Percentiles rank a stretch among this genome's conserved stretches.
These are phyloP conservation scores for Cryphonectria parasitica DNA, from an alignment of 2,329 filamentous ascomycete species.

Conservation along the genomic window DNA sequence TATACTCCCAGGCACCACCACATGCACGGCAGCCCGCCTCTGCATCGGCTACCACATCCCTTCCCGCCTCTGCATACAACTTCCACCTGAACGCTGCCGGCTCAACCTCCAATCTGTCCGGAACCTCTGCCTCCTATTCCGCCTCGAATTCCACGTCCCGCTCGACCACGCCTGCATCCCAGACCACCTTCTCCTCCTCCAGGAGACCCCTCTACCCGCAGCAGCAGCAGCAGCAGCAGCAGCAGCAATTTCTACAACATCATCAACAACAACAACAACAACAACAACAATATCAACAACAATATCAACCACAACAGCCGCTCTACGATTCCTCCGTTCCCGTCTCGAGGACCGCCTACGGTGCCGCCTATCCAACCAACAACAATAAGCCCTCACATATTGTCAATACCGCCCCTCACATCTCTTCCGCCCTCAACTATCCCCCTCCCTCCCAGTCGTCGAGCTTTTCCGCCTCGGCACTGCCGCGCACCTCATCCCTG, in stretches of 20 bases:
- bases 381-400: constrained; percentile 23
- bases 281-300: background rate
- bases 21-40: constrained; percentile 22
- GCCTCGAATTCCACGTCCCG: constrained; percentile 24
- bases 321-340: constrained; percentile 19
- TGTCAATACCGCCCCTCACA: constrained; percentile 24
- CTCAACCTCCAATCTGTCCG: constrained; percentile 17
- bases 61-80: constrained; percentile 29
- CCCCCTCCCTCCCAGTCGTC: constrained; percentile 33
- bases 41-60: constrained; percentile 20
- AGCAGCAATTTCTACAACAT: background rate
- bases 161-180: constrained; percentile 26
- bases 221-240: constrained; percentile 13
- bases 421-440: constrained; percentile 30
- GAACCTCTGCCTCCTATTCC: constrained; percentile 15
- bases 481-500: constrained; percentile 49
- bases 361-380: constrained; percentile 18
- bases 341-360: constrained; percentile 24
- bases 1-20: constrained; percentile 21
- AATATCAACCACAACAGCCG: background rate
- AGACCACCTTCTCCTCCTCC: constrained; percentile 16
- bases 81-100: constrained; percentile 21
- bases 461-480: constrained; percentile 37
- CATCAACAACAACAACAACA: background rate
- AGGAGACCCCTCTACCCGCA: constrained; percentile 20